A percentile compares a stretch with the other conserved stretches of the same genome.
These are phyloP conservation scores for Septoria linicola DNA, from an alignment of 2,329 filamentous ascomycete genomes.

Conservation along the genomic window DNA sequence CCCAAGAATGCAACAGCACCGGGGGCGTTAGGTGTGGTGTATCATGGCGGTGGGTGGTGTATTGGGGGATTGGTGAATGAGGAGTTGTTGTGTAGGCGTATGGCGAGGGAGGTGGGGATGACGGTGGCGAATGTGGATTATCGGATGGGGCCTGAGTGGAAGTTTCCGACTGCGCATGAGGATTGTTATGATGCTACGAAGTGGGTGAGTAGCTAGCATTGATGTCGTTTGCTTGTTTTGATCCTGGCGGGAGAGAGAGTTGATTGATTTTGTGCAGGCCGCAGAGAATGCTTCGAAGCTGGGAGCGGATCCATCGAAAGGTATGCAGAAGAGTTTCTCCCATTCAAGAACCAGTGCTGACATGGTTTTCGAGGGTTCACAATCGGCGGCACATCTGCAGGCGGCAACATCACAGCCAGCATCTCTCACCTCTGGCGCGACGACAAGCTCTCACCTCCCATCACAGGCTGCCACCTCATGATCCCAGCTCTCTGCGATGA, in stretches of 20 bases:
- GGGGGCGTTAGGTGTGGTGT: constrained; percentile 40
- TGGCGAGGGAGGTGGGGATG: constrained; percentile 40
- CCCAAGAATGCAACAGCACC: constrained; percentile 26
- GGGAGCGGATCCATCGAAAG: constrained; percentile 44
- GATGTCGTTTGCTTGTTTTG: neutral
- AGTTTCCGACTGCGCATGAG: constrained; percentile 50
- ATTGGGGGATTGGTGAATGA: constrained; percentile 48
- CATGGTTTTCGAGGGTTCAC: constrained; percentile 39
- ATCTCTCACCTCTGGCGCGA: constrained; percentile 48
- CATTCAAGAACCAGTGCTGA: too few relatives aligned
- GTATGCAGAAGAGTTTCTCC: too few relatives aligned
- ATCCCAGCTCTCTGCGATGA: constrained; percentile 48
- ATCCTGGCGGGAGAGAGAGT: too few relatives aligned
- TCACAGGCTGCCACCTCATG: constrained; percentile 51
- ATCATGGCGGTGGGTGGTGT: constrained; percentile 49
- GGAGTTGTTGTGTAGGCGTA: constrained; percentile 43
- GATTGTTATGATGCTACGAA: constrained; percentile 50
- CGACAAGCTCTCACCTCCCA: constrained; percentile 41
- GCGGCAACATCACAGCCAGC: constrained; percentile 53
- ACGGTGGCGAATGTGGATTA: constrained; percentile 54
- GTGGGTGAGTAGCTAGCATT: constrained; percentile 39
- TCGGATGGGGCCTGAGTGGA: constrained; percentile 52
- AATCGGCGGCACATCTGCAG: constrained; percentile 53
- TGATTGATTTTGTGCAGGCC: constrained; percentile 36
- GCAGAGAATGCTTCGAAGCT: constrained; percentile 35